Base-by-base conservation (phyloP, 2,329 filamentous ascomycete species). In the Fusarium multiceps region DNA sequence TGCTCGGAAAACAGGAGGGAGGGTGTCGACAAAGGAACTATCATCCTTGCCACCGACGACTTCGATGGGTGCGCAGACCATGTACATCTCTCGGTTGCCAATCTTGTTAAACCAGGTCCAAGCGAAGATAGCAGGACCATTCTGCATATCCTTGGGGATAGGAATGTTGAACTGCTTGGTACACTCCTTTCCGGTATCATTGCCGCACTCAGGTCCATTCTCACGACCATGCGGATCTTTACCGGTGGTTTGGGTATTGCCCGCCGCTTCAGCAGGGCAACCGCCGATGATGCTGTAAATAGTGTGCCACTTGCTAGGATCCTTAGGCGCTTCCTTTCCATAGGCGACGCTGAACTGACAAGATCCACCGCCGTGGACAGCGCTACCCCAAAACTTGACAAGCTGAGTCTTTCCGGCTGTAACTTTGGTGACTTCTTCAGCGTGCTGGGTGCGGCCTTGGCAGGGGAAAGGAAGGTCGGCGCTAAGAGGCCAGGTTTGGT, bases 71-170 rank as follows among this genome's bases (percentile, higher is more conserved):
- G 92, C 92, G 76, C 93, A 96, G 80, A 93, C 92, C 90, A 93
- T 93, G 85, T 96, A 96, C 87, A 92, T 92, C 78, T 95, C 92
- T 30, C 92, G 86, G 80, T 94, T 94, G 18, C 92, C 92, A 37
- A 92, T 80, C 71, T 89, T 84, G 83, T 93, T 93, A 81, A 92
- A 90, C 90, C 90, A 93, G 18, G 89, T 90, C 93, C 93, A 95
- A 20, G 89, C 88, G 50, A 95, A 87, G 20, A 94, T 78, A 45
- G 89, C 90, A 21, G 89, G 86, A 78, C 80, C 83, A 67, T 76
- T 76, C 63, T 75, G 68, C 69, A 76, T 74, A 4, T 75, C 55
- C 60, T 76, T 74, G 2, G 74, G 74, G 7, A 76, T 73, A 2
- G 74, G 72, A 20, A 76, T 73, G 34, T 59, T 46, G 50, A 74